Evolutionary conservation across 805 yeast species (phyloP), one percentile per base, ranked within the genome.

Genomic region (Nakazawaea wyomingensis): DNA sequence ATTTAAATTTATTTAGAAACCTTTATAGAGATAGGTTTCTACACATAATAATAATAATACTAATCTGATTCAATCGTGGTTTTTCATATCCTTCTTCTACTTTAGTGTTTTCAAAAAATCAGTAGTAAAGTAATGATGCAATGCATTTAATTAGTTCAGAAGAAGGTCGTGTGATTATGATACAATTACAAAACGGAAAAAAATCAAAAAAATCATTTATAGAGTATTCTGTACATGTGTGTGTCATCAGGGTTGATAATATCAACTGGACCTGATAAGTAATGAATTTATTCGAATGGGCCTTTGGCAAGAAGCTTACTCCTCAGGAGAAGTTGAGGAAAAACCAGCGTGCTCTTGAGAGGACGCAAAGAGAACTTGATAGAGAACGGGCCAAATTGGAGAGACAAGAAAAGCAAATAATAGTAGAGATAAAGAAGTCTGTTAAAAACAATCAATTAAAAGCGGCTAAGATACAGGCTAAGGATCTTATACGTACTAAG

Each of bases 291-390:
- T 76, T 93, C 51, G 95, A 90, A 56, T 93, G 98, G 98, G 88
- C 86, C 21, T 93, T 93, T 66, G 99, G 99, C 8, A 86, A 88
- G 72, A 78, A 83, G 59, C 67, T 85, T 49, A 88, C 98, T 37
- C 98, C 99, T 9, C 97, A 90, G 60, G 99, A 93, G 65, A 76
- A 89, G 61, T 76, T 93, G 59, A 80, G 97, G 50, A 91, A 80
- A 80, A 95, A 93, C 64, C 99, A 95, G 68, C 69, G 99, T 44
- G 95, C 96, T 5, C 69, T 93, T 21, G 99, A 93, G 56, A 80
- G 90, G 52, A 90, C 98, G 0, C 97, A 89, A 62, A 72, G 99
- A 39, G 99, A 93, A 58, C 69, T 93, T 39, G 89, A 87, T 32
- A 69, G 99, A 47, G 99, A 93, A 61, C 80, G 87, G 45, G 69